These are phyloP conservation scores for Erodium texanum DNA, from an alignment of 441 rosid species.

Conservation along the genomic window DNA sequence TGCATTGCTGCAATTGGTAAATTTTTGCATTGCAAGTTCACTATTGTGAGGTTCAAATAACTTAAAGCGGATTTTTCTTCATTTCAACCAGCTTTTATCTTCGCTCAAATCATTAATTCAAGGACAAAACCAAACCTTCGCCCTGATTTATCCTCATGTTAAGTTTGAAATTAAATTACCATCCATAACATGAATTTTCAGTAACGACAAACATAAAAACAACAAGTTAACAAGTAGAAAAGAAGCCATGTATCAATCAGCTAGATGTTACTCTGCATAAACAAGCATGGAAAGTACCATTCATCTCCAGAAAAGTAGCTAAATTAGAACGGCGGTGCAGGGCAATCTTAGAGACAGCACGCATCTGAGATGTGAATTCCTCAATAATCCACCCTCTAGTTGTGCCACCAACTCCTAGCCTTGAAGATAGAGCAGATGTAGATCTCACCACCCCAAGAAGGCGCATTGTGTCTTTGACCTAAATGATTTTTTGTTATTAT, in stretches of 20 bases:
- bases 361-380: conserved; percentile 97
- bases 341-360: conserved; percentile 97
- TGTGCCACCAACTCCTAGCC: conserved; percentile 71
- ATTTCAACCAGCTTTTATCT: neutral
- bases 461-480: conserved; percentile 94
- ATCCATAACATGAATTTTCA: neutral
- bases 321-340: conserved; percentile 88
- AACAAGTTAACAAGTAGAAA: neutral
- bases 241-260: conserved; percentile 3
- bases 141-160: neutral
- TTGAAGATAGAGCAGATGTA: conserved; percentile 64
- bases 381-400: conserved; percentile 83
- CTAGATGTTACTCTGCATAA: conserved; percentile 2
- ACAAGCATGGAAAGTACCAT: conserved; percentile 40
- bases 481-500: conserved; percentile 20
- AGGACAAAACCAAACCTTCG: neutral
- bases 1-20: too few species aligned
- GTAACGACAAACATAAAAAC: neutral
- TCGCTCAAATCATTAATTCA: neutral
- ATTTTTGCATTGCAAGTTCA: neutral
- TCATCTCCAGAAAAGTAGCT: conserved; percentile 65
- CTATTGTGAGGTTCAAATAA: neutral
- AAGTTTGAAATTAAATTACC: neutral
- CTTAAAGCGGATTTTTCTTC: conserved; percentile 2
- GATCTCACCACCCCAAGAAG: conserved; percentile 97